Conservation (phyloP, 306 rosid genomes). For the Rosa rugosa region DNA sequence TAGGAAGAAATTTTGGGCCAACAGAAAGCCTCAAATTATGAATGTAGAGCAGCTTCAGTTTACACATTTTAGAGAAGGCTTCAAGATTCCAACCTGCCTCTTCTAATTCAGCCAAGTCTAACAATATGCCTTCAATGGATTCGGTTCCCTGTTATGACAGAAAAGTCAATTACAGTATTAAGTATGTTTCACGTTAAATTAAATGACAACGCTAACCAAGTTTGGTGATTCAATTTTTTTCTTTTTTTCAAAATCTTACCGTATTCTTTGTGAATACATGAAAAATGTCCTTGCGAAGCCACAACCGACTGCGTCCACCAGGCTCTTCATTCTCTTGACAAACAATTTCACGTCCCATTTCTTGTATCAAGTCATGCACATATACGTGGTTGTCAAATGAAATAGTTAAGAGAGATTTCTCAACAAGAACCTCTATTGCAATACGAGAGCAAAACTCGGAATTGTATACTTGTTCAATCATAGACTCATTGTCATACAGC, state of each 20-base stretch:
- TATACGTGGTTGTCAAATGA: no score
- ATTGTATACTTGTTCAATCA: conserved; percentile 21
- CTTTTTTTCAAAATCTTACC: conserved; percentile 8
- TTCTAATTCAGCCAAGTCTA: neutral
- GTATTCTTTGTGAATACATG: conserved; percentile 22
- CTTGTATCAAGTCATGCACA: conserved; percentile 37
- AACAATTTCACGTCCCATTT: conserved; percentile 34
- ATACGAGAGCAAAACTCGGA: neutral
- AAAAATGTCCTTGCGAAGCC: conserved; percentile 19
- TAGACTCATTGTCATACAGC: no score
- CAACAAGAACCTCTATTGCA: conserved; percentile 32
- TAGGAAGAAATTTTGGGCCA: neutral
- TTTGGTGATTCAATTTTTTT: neutral
- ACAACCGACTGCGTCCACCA: conserved; percentile 20
- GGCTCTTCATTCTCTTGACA: conserved; percentile 8
- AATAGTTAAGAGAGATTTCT: neutral
- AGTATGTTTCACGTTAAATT: neutral
- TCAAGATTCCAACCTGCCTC: neutral
- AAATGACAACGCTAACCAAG: neutral
- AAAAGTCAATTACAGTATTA: neutral
- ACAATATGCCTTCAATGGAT: neutral
- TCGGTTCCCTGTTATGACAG: neutral
- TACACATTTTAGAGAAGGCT: neutral
- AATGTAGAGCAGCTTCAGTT: neutral
- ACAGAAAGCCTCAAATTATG: neutral